Evolutionary conservation across 2,329 filamentous ascomycete genomes (phyloP).

Genomic region (Sphaerulina populicola): DNA sequence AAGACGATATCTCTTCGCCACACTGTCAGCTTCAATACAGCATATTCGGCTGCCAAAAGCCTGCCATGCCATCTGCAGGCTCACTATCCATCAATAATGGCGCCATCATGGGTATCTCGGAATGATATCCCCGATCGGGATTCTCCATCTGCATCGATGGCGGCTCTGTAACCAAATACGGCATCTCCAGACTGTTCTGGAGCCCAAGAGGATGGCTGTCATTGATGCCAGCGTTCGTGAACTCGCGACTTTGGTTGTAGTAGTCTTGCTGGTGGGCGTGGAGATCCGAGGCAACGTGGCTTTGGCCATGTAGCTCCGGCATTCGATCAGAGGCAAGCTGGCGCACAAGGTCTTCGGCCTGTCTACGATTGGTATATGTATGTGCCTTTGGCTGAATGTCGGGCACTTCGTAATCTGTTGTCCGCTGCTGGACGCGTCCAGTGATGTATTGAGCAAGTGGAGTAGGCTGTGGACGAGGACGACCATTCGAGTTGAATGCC

Average conservation of each 20-base stretch:
- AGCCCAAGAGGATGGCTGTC: not conserved
- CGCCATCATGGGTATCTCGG: not conserved
- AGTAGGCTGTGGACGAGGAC: not conserved
- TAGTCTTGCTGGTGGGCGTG: not conserved
- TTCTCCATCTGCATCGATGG: not conserved
- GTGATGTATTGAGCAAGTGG: not conserved
- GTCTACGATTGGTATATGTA: slow-evolving; percentile 9
- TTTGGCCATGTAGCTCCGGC: not conserved
- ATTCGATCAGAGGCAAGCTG: not conserved
- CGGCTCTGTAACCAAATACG: not conserved
- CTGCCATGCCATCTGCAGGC: slow-evolving; percentile 21
- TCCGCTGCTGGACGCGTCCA: not conserved
- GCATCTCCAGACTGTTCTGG: not conserved
- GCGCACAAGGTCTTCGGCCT: slow-evolving; percentile 13
- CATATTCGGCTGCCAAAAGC: slow-evolving; percentile 41
- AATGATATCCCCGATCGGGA: not conserved
- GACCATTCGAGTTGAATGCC: not conserved
- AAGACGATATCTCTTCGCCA: slow-evolving; percentile 3
- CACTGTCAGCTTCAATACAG: slow-evolving; percentile 34
- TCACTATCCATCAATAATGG: not conserved
- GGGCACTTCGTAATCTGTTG: not conserved
- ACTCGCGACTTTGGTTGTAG: not conserved
- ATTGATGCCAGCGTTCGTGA: not conserved
- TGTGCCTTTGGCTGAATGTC: not conserved
- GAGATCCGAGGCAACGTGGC: not conserved